Base-by-base conservation (phyloP, 2,329 filamentous ascomycete species). In the Aspergillus latus region DNA sequence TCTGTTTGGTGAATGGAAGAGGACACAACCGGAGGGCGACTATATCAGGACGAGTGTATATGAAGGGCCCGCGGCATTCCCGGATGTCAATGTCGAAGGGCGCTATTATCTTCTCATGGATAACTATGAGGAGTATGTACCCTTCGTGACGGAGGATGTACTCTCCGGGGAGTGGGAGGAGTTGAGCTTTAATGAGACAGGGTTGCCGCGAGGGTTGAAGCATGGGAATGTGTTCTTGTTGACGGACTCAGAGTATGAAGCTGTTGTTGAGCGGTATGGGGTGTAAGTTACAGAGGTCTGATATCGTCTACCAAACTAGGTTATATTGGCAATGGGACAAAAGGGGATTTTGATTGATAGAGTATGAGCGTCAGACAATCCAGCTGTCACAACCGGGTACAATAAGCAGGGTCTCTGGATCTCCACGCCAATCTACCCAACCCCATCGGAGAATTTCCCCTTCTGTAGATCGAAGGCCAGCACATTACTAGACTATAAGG, bases 121-220 rank as follows among this genome's bases (percentile, higher is more conserved):
- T 46, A 49, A 57, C 39, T 53, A 57, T 45, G 39, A n/a, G 15
- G 40, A 57, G n/a, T 57, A 57, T 40, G 49, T 57, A n/a, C 54
- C 54, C 2, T 53, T 57, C 40, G 32, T 39, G 10, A 53, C 29
- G 1, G 28, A 9, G 5, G 49, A 57, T 40, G 15, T 57, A 5
- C 21, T 2, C 0, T 5, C 7, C 6, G 54, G 44, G 3, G 37
- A 10, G 1, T 49, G 49, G 49, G 30, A 8, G 29, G 29, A 47
- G 43, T 46, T 37, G 32, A 37, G n/a, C 5, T n/a, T 16, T 28
- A 13, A 45, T 21, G 44, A 5, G 6, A 36, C 44, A 2, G 44
- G 39, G n/a, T 46, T 57, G 29, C 49, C 54, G 45, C 16, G 16
- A 36, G 54, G 54, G 36, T 49, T 57, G 54, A 57, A 57, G 49